phyloP scores from a whole-genome alignment of 352 stramenopile genomes.

The Saprolegnia diclina region DNA sequence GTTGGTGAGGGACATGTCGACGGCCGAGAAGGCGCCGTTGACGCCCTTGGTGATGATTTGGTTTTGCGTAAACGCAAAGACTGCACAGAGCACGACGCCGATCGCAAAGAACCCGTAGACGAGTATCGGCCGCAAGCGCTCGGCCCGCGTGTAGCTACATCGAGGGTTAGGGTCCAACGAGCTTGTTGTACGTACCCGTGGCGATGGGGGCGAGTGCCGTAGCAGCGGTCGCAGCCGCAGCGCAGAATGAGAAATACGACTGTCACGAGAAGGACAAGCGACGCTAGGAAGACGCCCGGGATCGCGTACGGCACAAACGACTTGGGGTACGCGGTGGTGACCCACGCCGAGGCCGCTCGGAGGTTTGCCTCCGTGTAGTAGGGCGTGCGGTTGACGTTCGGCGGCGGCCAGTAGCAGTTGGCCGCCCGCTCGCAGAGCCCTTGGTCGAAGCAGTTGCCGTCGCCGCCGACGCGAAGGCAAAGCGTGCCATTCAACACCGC shows the following conservation, averaged over 20 bases:
- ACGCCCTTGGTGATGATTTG: slow-evolving; percentile 68
- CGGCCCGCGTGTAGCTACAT: slow-evolving; percentile 55
- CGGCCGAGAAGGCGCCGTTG: slow-evolving; percentile 51
- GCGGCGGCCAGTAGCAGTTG: slow-evolving; percentile 70
- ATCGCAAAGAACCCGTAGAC: slow-evolving; percentile 56
- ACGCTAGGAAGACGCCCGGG: slow-evolving; percentile 62
- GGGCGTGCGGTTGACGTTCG: slow-evolving; percentile 35
- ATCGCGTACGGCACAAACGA: slow-evolving; percentile 65
- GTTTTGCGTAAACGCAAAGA: slow-evolving; percentile 67
- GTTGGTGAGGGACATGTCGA: slow-evolving; percentile 72
- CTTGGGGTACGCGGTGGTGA: slow-evolving; percentile 58
- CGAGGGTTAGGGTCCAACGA: not conserved
- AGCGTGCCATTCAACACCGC: slow-evolving; percentile 5
- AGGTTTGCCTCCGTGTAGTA: slow-evolving; percentile 48
- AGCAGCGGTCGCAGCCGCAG: slow-evolving; percentile 73
- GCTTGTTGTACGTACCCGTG: slow-evolving; percentile 34
- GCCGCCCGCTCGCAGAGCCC: slow-evolving; percentile 61
- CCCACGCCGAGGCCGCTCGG: slow-evolving; percentile 53
- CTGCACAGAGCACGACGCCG: slow-evolving; percentile 65
- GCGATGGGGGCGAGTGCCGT: slow-evolving; percentile 55
- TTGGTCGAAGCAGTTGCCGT: slow-evolving; percentile 47
- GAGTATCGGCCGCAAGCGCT: slow-evolving; percentile 53
- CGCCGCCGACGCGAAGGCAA: slow-evolving; percentile 27
- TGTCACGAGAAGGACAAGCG: slow-evolving; percentile 46
- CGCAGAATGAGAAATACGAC: slow-evolving; percentile 64